phyloP scores from a whole-genome alignment of 306 rosid species.

The Vigna reflexopilosa region DNA sequence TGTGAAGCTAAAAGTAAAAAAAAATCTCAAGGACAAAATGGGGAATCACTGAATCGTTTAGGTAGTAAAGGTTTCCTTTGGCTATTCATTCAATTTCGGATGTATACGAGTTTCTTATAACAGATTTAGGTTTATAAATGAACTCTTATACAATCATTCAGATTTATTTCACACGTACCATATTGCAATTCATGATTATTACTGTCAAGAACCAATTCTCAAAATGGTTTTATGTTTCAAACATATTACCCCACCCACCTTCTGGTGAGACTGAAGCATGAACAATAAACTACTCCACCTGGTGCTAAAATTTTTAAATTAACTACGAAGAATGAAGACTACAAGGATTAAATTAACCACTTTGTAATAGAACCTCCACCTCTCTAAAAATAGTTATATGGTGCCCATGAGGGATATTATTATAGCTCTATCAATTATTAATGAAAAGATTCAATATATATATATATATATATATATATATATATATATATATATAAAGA shows the following conservation, averaged over 20 bases:
- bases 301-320: not conserved
- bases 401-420: not conserved
- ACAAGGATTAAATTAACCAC: not conserved
- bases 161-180: not conserved
- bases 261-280: not conserved
- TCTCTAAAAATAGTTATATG: not conserved
- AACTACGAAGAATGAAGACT: not conserved
- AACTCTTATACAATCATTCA: not conserved
- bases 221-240: not conserved
- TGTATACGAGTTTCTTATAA: not conserved
- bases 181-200: not conserved
- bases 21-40: not conserved
- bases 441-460: not conserved
- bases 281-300: not conserved
- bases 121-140: not conserved
- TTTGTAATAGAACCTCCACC: not conserved
- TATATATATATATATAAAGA: conserved; percentile 4
- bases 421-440: not conserved
- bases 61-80: not conserved
- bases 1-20: not conserved
- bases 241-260: not conserved
- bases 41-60: not conserved
- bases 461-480: too few species aligned
- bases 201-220: not conserved
- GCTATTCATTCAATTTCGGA: not conserved